These are phyloP conservation scores for Elsinoe australis DNA, from an alignment of 2,329 filamentous ascomycete genomes.

Conservation along the genomic window DNA sequence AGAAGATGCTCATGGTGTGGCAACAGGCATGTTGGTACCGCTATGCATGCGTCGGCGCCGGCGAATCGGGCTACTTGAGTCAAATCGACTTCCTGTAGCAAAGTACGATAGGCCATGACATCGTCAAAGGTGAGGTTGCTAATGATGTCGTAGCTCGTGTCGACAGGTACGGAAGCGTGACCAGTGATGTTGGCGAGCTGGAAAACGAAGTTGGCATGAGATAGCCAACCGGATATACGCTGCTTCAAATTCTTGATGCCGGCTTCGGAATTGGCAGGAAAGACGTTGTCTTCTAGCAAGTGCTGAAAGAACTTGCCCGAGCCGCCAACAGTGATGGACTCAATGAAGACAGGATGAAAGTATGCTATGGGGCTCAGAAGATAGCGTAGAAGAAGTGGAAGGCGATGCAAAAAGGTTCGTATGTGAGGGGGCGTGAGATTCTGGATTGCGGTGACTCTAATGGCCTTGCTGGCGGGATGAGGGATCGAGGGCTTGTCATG, in stretches of 20 bases:
- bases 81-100: conserved; percentile 37
- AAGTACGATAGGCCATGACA: conserved; percentile 44
- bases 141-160: conserved; percentile 43
- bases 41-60: conserved; percentile 44
- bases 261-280: conserved; percentile 39
- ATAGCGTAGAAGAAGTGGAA: conserved; percentile 44
- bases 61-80: conserved; percentile 45
- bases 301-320: conserved; percentile 46
- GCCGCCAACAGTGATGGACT: conserved; percentile 44
- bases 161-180: conserved; percentile 43
- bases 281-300: conserved; percentile 42
- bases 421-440: conserved; percentile 37
- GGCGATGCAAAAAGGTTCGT: conserved; percentile 41
- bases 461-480: conserved; percentile 43
- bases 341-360: conserved; percentile 45
- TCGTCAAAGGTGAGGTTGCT: conserved; percentile 40
- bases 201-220: conserved; percentile 47
- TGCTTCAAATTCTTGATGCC: conserved; percentile 42
- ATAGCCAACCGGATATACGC: conserved; percentile 43
- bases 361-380: conserved; percentile 45
- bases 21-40: conserved; percentile 44
- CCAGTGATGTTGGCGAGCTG: conserved; percentile 41
- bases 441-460: conserved; percentile 44
- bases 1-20: conserved; percentile 50
- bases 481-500: conserved; percentile 43